phyloP scores from a whole-genome alignment of 2,329 filamentous ascomycete genomes.

The Epicoccum sorghinum region DNA sequence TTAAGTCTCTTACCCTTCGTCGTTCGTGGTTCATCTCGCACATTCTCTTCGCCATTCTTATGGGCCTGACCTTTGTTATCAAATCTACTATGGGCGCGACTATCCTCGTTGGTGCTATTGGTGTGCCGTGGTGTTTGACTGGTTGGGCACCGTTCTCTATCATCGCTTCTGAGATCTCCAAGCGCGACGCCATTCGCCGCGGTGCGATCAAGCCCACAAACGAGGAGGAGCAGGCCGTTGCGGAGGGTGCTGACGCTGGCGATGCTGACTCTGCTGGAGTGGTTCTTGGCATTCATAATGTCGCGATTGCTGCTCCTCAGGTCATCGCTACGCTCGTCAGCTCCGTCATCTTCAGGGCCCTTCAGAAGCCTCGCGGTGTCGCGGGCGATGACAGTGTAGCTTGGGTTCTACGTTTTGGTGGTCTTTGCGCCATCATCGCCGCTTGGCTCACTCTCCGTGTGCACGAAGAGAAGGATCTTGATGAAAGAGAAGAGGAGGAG shows the following conservation, averaged over 20 bases:
- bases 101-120: conserved; percentile 77
- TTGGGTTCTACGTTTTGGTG: conserved; percentile 85
- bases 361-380: conserved; percentile 85
- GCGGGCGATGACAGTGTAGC: conserved; percentile 87
- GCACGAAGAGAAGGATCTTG: conserved; percentile 60
- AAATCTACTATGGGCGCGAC: conserved; percentile 74
- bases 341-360: conserved; percentile 79
- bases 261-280: conserved; percentile 81
- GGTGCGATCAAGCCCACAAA: conserved; percentile 52
- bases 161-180: conserved; percentile 89
- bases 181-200: conserved; percentile 72
- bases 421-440: conserved; percentile 76
- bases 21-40: conserved; percentile 86
- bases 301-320: conserved; percentile 89
- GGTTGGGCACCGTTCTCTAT: conserved; percentile 96
- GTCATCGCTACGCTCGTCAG: conserved; percentile 87
- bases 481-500: conserved; percentile 24
- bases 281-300: conserved; percentile 93
- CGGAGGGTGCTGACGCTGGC: conserved; percentile 58
- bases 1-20: conserved; percentile 84
- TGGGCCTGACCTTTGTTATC: conserved; percentile 84
- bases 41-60: conserved; percentile 79
- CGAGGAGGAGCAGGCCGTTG: conserved; percentile 49
- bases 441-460: conserved; percentile 74
- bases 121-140: conserved; percentile 90